Conservation (phyloP, 768 basidiomycete species). For the Porphyrellus cyaneotinctus region DNA sequence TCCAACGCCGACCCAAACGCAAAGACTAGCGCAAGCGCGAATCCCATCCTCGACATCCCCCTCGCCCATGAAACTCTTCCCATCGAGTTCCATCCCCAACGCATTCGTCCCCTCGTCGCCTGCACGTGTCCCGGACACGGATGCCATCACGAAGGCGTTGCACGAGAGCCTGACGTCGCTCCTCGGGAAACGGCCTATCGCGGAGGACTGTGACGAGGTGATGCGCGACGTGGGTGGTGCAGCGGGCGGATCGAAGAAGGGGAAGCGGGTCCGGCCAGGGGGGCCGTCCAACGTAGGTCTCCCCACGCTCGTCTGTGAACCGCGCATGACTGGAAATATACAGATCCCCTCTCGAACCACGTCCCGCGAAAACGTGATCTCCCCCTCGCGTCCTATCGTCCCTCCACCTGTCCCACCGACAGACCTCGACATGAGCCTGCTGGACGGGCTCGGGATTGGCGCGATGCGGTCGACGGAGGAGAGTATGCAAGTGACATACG, state of each 20-base stretch:
- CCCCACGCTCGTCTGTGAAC: background rate
- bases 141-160: slow-evolving; percentile 52
- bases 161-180: slow-evolving; percentile 66
- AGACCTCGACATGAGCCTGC: slow-evolving; percentile 31
- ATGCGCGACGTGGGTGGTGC: slow-evolving; percentile 12
- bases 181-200: slow-evolving; percentile 60
- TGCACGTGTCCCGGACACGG: slow-evolving; percentile 38
- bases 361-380: slow-evolving; percentile 28
- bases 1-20: slow-evolving; percentile 20
- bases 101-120: slow-evolving; percentile 21
- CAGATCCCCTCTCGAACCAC: slow-evolving; percentile 35
- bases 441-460: slow-evolving; percentile 17
- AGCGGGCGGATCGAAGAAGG: slow-evolving; percentile 16
- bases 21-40: slow-evolving; percentile 24
- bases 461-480: slow-evolving; percentile 32
- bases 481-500: slow-evolving; percentile 58
- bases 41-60: slow-evolving; percentile 59
- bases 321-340: too few relatives aligned
- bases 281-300: slow-evolving; percentile 34
- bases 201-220: slow-evolving; percentile 30
- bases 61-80: slow-evolving; percentile 48
- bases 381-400: slow-evolving; percentile 9
- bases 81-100: slow-evolving; percentile 14
- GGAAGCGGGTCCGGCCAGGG: slow-evolving; percentile 38
- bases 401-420: background rate